A percentile compares a stretch with the other conserved stretches of the same genome.
Conservation (phyloP, 768 basidiomycete species). For the Leccinum pellstonianum region DNA sequence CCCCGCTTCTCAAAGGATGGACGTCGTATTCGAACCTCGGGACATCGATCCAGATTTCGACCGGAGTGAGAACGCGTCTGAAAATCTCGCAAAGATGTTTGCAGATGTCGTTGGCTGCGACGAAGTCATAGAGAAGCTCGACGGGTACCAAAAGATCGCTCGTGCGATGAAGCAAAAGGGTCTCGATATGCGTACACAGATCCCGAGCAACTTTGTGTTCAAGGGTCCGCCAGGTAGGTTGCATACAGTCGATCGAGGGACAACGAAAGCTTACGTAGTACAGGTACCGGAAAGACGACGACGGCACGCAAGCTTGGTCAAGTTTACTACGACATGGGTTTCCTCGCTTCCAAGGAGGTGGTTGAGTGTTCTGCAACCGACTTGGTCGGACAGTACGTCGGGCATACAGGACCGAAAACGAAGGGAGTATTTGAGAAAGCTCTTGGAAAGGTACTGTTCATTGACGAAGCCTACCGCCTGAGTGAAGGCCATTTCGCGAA, state of each 20-base stretch:
- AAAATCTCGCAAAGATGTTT: slow-evolving; percentile 58
- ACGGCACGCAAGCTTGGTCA: slow-evolving; percentile 62
- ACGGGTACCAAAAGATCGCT: slow-evolving; percentile 53
- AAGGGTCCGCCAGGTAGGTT: slow-evolving; percentile 67
- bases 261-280: not conserved
- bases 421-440: slow-evolving; percentile 60
- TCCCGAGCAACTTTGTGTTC: slow-evolving; percentile 68
- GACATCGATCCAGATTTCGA: slow-evolving; percentile 70
- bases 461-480: slow-evolving; percentile 73
- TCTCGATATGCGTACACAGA: slow-evolving; percentile 45
- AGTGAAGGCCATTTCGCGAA: slow-evolving; percentile 63
- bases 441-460: slow-evolving; percentile 65
- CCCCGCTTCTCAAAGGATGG: slow-evolving; percentile 22
- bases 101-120: slow-evolving; percentile 64
- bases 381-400: slow-evolving; percentile 68
- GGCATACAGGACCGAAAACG: slow-evolving; percentile 72
- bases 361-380: slow-evolving; percentile 71
- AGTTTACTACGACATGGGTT: slow-evolving; percentile 66
- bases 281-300: slow-evolving; percentile 67
- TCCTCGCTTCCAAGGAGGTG: slow-evolving; percentile 50
- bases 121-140: slow-evolving; percentile 48
- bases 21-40: slow-evolving; percentile 39
- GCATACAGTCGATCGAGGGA: not conserved
- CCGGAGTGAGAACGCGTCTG: slow-evolving; percentile 45
- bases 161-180: slow-evolving; percentile 40